Conservation (phyloP, 257 asterid genomes). For the Oldenlandia corymbosa region DNA sequence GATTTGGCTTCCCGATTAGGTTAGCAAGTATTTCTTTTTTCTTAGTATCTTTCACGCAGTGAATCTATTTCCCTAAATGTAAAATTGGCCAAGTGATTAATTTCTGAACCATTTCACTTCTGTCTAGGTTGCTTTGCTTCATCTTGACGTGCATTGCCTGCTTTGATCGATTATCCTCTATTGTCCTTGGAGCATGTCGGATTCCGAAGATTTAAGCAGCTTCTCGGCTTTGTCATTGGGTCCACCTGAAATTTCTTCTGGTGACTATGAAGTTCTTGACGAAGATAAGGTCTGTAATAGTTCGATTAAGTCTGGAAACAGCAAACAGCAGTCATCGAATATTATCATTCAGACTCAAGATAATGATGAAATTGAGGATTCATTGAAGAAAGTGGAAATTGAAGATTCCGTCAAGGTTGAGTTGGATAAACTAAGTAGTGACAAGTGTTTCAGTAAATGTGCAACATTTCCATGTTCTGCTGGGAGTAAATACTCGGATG, state of each 20-base stretch:
- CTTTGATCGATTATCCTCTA: slow-evolving; percentile 52
- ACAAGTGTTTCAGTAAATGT: slow-evolving; percentile 42
- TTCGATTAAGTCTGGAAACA: slow-evolving; percentile 38
- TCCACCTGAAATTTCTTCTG: slow-evolving; percentile 26
- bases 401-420: slow-evolving; percentile 18
- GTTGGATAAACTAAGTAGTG: slow-evolving; percentile 21
- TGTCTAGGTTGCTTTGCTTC: not conserved
- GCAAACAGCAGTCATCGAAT: slow-evolving; percentile 23
- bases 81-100: not conserved
- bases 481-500: slow-evolving; percentile 26
- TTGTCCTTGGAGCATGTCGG: slow-evolving; percentile 31
- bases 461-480: slow-evolving; percentile 44
- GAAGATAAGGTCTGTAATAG: slow-evolving; percentile 42
- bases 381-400: slow-evolving; percentile 26
- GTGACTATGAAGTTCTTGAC: slow-evolving; percentile 25
- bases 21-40: not conserved
- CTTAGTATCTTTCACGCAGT: not conserved
- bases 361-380: slow-evolving; percentile 17
- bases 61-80: too few relatives aligned
- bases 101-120: not conserved
- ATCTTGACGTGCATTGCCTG: slow-evolving; percentile 13
- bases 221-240: slow-evolving; percentile 32
- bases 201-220: slow-evolving; percentile 38
- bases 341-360: slow-evolving; percentile 21
- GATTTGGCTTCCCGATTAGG: not conserved